These are phyloP conservation scores for Melampsora larici-populina DNA, from an alignment of 1,284 basidiomycete species.

Conservation along the genomic window DNA sequence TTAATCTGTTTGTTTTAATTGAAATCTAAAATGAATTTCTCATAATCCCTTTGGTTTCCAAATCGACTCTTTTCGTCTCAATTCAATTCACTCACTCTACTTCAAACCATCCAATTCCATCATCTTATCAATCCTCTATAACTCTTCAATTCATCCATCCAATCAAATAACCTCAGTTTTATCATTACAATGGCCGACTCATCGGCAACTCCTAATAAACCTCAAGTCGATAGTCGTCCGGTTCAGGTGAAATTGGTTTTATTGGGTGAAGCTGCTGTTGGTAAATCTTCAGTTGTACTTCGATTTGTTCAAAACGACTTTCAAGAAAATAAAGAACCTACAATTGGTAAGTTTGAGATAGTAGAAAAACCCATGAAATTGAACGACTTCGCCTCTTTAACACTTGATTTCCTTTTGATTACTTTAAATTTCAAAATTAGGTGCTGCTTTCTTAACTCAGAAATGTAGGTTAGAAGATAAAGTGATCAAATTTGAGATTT, in stretches of 20 bases:
- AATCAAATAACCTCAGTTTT: too few relatives aligned
- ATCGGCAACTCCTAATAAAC: background rate
- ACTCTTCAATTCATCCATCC: too few relatives aligned
- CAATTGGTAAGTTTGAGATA: slow-evolving; percentile 86
- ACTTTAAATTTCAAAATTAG: slow-evolving; percentile 44
- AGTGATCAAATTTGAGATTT: slow-evolving; percentile 89
- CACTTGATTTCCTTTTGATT: background rate
- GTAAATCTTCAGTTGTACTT: slow-evolving; percentile 97
- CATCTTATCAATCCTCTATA: too few relatives aligned
- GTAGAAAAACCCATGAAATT: background rate
- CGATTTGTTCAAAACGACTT: slow-evolving; percentile 95
- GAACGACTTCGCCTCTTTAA: background rate
- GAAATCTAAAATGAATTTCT: too few relatives aligned
- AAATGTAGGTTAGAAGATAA: slow-evolving; percentile 87
- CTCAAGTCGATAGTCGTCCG: slow-evolving; percentile 55
- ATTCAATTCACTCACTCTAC: too few relatives aligned
- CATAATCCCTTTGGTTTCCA: too few relatives aligned
- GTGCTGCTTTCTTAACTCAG: slow-evolving; percentile 62
- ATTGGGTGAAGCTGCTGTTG: slow-evolving; percentile 93
- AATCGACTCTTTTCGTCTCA: too few relatives aligned
- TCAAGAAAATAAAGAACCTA: slow-evolving; percentile 94
- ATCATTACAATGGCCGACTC: background rate
- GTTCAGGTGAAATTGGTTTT: slow-evolving; percentile 86
- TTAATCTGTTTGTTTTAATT: too few relatives aligned
- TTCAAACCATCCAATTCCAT: too few relatives aligned